Base-by-base conservation (phyloP, 2,329 filamentous ascomycete species). In the Colletotrichum magnum region DNA sequence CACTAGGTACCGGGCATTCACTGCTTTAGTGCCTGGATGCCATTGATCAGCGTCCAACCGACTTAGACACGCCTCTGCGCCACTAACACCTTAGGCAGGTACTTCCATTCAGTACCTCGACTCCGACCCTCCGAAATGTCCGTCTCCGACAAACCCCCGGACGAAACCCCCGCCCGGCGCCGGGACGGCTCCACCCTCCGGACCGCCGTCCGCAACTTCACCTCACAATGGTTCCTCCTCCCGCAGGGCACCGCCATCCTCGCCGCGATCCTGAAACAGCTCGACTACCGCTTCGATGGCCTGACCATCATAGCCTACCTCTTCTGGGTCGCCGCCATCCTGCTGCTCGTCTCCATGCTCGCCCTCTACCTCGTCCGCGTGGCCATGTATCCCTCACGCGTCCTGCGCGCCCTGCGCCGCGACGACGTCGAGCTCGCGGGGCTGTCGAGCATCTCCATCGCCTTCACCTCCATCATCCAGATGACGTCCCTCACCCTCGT, bases 211-310 rank as follows among this genome's bases (percentile, higher is more conserved):
- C 76, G 74, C 68, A 75, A 76, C 58, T 81, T 81, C 65, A 74
- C 74, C 1, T 78, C 78, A 10, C 74, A 65, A 71, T 81, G 79
- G 78, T 80, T 83, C 68, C 75, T 81, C 7, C 66, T 81, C 28
- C 77, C 80, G 0, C 80, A 82, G 72, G 79, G 80, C 18, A 82
- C 76, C 2, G 77, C 78, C 26, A 79, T 81, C 64, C 70, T 80
- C 7, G 74, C 77, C 15, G 71, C 81, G 7, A 73, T 81, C 52
- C 75, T 83, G 1, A 75, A 79, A 65, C 76, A 78, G 53, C 72
- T 81, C 1, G 73, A 79, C 68, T 83, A 84, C 68, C 81, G 82
- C 69, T 84, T 84, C 71, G 63, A 68, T 1, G 81, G 79, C 4
- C 73, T 83, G 3, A 65, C 68, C 16, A 77, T 76, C 24, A 75